These are phyloP conservation scores for Curvularia verruculosa DNA, from an alignment of 2,329 filamentous ascomycete species.

Conservation along the genomic window DNA sequence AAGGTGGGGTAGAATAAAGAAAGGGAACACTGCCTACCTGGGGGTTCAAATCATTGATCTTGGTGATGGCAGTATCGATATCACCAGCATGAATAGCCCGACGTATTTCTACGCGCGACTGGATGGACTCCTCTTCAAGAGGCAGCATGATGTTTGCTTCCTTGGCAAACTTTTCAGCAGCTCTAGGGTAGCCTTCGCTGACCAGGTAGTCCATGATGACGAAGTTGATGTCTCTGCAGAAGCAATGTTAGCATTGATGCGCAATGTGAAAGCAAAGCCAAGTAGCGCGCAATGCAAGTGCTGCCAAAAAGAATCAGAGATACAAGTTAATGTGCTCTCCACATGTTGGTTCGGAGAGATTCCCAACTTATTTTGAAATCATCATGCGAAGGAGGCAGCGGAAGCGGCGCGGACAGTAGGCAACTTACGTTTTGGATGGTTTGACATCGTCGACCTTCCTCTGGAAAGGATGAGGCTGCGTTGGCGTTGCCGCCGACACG, in stretches of 20 bases:
- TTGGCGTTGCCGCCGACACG: constrained; percentile 73
- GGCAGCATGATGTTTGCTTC: constrained; percentile 86
- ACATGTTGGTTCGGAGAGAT: constrained; percentile 99
- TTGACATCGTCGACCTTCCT: constrained; percentile 82
- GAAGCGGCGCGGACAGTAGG: constrained; percentile 5
- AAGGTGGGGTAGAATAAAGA: constrained; percentile 42
- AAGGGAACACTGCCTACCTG: constrained; percentile 68
- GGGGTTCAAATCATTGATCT: constrained; percentile 87
- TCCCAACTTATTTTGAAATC: constrained; percentile 90
- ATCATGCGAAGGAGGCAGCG: constrained; percentile 68
- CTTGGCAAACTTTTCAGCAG: constrained; percentile 89
- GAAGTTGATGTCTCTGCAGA: constrained; percentile 84
- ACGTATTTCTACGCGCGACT: constrained; percentile 80
- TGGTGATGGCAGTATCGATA: constrained; percentile 83
- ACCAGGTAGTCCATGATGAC: constrained; percentile 97
- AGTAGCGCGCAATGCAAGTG: constrained; percentile 20
- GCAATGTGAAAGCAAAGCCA: not conserved
- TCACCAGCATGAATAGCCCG: constrained; percentile 84
- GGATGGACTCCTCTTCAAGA: constrained; percentile 74
- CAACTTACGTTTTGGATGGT: constrained; percentile 82
- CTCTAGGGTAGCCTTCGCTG: constrained; percentile 90
- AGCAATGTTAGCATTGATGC: constrained; percentile 32
- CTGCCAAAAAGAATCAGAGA: constrained; percentile 63
- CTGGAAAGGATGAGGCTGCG: constrained; percentile 77
- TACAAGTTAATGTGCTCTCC: constrained; percentile 86